A percentile compares a stretch with the other conserved stretches of the same genome.
Conservation (phyloP, 2,329 filamentous ascomycete species). For the Pseudogymnoascus sp. region DNA sequence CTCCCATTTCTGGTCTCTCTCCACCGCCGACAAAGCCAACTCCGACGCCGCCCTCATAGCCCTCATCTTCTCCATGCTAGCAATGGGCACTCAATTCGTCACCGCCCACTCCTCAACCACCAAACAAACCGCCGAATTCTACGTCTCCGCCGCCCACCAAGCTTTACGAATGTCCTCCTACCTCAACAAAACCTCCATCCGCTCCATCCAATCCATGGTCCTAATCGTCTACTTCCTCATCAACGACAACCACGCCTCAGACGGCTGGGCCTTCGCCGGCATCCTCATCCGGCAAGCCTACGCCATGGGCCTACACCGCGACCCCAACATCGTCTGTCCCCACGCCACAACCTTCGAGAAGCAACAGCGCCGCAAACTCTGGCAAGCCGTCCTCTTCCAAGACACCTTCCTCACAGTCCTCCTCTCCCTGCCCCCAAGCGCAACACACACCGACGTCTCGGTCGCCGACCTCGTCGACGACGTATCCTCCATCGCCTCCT, state of each 20-base stretch:
- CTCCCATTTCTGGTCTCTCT: constrained; percentile 65
- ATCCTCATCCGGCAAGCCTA: constrained; percentile 71
- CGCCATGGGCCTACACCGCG: constrained; percentile 72
- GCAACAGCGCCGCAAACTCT: constrained; percentile 69
- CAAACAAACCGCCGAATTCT: constrained; percentile 73
- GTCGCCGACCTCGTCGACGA: constrained; percentile 67
- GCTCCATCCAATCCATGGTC: constrained; percentile 72
- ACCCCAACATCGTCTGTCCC: constrained; percentile 66
- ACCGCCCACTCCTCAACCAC: constrained; percentile 48
- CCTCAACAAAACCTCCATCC: constrained; percentile 63
- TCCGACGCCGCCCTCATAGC: constrained; percentile 63
- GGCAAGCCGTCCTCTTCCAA: constrained; percentile 74
- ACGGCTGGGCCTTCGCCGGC: constrained; percentile 75
- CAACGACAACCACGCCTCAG: constrained; percentile 77
- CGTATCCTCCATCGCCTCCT: constrained; percentile 46
- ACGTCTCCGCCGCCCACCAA: constrained; percentile 72
- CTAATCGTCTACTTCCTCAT: constrained; percentile 77
- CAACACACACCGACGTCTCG: constrained; percentile 70
- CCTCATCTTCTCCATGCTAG: constrained; percentile 69
- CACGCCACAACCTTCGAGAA: constrained; percentile 63
- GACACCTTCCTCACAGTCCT: constrained; percentile 76
- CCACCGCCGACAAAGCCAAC: constrained; percentile 46
- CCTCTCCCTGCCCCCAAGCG: constrained; percentile 66
- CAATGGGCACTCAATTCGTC: constrained; percentile 72
- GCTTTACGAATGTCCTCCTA: constrained; percentile 68